Percentiles rank a stretch among this genome's conserved stretches.
phyloP scores from a whole-genome alignment of 2,329 filamentous ascomycete species.

The Aureobasidium melanogenum region DNA sequence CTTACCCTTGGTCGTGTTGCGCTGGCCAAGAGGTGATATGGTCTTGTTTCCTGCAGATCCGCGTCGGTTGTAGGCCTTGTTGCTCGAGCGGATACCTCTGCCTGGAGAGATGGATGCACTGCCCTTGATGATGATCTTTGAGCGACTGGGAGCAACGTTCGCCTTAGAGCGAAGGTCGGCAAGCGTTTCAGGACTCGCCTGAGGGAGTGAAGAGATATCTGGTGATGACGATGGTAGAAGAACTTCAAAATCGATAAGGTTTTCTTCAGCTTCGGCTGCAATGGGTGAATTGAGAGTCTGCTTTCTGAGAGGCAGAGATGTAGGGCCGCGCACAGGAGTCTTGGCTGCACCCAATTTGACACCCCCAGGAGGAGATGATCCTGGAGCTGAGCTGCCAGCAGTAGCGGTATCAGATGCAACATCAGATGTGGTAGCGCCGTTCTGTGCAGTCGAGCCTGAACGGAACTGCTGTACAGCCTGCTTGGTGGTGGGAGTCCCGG shows the following conservation, averaged over 20 bases:
- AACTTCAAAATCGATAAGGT: conserved; percentile 22
- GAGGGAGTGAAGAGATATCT: neutral
- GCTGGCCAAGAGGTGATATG: neutral
- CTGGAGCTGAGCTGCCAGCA: neutral
- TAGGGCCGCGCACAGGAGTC: neutral
- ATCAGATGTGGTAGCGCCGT: neutral
- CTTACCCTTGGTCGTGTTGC: neutral
- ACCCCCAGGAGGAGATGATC: neutral
- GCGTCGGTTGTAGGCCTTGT: neutral
- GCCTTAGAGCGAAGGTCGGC: neutral
- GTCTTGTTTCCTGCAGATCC: neutral
- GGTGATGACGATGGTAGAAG: conserved; percentile 13
- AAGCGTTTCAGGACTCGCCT: neutral
- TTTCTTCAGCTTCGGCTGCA: conserved; percentile 8
- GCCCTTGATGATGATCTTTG: neutral
- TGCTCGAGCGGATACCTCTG: neutral
- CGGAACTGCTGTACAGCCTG: neutral
- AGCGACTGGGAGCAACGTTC: neutral
- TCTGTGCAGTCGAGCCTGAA: neutral
- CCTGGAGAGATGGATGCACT: neutral
- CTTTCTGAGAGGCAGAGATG: neutral
- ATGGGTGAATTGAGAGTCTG: conserved; percentile 16
- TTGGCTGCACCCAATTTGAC: conserved; percentile 5
- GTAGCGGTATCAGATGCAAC: neutral
- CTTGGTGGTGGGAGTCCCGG: neutral